Percentiles rank a stretch among this genome's conserved stretches.
Conservation (phyloP, 129 eudicot genomes). For the Flaveria robusta region DNA sequence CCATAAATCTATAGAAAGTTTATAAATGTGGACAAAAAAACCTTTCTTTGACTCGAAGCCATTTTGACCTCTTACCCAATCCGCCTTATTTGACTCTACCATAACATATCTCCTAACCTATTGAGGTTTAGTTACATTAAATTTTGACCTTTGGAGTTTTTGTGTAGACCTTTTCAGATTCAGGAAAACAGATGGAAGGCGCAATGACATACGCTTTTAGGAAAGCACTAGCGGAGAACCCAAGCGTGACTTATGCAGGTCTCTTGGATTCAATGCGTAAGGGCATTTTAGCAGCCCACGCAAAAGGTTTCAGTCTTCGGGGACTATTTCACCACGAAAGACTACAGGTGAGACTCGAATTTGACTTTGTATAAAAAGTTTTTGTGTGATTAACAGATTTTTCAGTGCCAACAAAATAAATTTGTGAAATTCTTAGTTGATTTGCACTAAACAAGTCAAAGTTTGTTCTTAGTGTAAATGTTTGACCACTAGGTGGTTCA, state of each 20-base stretch:
- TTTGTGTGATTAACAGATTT: too few relatives aligned
- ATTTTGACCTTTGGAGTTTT: background rate
- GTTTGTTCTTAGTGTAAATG: background rate
- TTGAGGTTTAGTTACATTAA: background rate
- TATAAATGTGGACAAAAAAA: background rate
- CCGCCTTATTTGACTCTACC: background rate
- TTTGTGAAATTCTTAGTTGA: background rate
- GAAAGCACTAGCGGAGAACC: slow-evolving; percentile 47
- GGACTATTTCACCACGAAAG: slow-evolving; percentile 4
- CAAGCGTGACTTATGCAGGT: slow-evolving; percentile 32
- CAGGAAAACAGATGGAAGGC: slow-evolving; percentile 66
- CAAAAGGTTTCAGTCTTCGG: slow-evolving; percentile 4
- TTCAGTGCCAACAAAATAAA: background rate
- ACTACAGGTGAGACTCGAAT: slow-evolving; percentile 1
- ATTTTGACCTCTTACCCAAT: background rate
- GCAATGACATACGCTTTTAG: slow-evolving; percentile 75
- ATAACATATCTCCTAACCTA: background rate
- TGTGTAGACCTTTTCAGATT: slow-evolving; percentile 59
- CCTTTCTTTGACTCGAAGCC: background rate
- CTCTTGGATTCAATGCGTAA: background rate
- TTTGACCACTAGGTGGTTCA: background rate
- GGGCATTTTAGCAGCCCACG: background rate
- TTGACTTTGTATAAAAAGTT: background rate
- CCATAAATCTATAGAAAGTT: background rate
- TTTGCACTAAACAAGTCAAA: background rate